These are phyloP conservation scores for Sporothrix pseudoabietina DNA, from an alignment of 2,329 filamentous ascomycete genomes.

Conservation along the genomic window DNA sequence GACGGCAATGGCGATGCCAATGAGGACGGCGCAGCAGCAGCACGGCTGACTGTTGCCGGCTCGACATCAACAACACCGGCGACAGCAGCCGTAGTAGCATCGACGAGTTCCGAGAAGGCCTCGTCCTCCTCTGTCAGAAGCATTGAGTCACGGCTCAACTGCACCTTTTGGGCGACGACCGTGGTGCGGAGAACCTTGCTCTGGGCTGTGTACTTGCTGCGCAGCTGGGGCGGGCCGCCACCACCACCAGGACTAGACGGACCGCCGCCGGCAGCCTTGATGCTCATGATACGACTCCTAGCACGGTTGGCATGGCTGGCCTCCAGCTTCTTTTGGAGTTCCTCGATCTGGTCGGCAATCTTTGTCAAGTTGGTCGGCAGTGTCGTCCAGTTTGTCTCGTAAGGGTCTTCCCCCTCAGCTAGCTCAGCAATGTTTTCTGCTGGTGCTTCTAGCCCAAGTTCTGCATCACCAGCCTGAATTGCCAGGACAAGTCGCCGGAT, in stretches of 20 bases:
- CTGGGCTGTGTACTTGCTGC: constrained; percentile 74
- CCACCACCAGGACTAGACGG: not conserved
- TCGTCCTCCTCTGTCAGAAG: constrained; percentile 70
- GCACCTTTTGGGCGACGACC: constrained; percentile 77
- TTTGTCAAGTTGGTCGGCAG: constrained; percentile 44
- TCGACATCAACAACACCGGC: constrained; percentile 44
- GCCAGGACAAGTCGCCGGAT: constrained; percentile 48
- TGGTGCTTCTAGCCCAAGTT: constrained; percentile 44
- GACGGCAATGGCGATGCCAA: constrained; percentile 30
- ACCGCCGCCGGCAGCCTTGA: not conserved
- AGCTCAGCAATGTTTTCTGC: constrained; percentile 40
- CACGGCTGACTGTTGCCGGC: constrained; percentile 39
- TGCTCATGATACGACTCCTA: not conserved
- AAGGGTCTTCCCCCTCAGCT: not conserved
- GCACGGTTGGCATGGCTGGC: constrained; percentile 46
- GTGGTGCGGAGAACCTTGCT: constrained; percentile 73
- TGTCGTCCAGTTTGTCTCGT: constrained; percentile 9
- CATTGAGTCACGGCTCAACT: constrained; percentile 74
- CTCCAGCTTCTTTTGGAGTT: constrained; percentile 50
- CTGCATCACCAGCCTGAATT: constrained; percentile 43
- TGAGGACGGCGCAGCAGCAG: not conserved
- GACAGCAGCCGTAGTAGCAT: constrained; percentile 56
- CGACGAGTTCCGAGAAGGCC: constrained; percentile 67
- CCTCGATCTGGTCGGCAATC: constrained; percentile 51
- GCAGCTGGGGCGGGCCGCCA: constrained; percentile 47